Evolutionary conservation across 176 grass and related monocot species (phyloP).

Genomic region (Areca catechu): DNA sequence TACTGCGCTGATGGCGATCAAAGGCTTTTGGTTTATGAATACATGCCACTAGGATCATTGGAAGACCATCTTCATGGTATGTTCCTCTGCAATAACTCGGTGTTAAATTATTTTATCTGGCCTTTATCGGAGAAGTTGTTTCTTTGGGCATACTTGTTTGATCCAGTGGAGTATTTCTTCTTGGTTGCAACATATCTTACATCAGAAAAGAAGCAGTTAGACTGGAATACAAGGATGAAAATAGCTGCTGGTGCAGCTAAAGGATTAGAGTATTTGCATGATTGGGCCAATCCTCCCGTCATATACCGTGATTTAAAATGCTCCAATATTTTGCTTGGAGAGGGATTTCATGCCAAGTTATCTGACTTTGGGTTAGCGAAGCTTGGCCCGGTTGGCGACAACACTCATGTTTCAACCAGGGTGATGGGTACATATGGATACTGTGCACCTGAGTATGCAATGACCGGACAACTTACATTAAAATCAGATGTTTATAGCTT

Average conservation of each 20-base stretch:
- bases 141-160: not conserved
- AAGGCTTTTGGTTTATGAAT: slow-evolving; percentile 55
- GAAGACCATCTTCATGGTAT: slow-evolving; percentile 52
- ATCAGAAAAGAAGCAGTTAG: slow-evolving; percentile 22
- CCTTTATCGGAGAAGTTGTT: not conserved
- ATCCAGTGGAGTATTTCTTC: not conserved
- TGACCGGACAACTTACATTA: slow-evolving; percentile 40
- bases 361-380: slow-evolving; percentile 57
- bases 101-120: not conserved
- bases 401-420: no score
- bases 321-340: slow-evolving; percentile 52
- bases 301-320: slow-evolving; percentile 60
- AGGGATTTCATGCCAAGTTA: slow-evolving; percentile 39
- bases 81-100: not conserved
- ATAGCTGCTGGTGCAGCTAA: slow-evolving; percentile 21
- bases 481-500: slow-evolving; percentile 63
- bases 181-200: slow-evolving; percentile 25
- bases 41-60: slow-evolving; percentile 48
- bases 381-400: slow-evolving; percentile 44
- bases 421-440: no score
- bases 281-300: slow-evolving; percentile 48
- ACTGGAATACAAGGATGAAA: slow-evolving; percentile 22
- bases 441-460: no score
- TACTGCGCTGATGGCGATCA: slow-evolving; percentile 57
- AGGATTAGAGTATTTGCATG: slow-evolving; percentile 47